Evolutionary conservation across 2,329 filamentous ascomycete genomes (phyloP).

Genomic region (Fusarium irregulare): DNA sequence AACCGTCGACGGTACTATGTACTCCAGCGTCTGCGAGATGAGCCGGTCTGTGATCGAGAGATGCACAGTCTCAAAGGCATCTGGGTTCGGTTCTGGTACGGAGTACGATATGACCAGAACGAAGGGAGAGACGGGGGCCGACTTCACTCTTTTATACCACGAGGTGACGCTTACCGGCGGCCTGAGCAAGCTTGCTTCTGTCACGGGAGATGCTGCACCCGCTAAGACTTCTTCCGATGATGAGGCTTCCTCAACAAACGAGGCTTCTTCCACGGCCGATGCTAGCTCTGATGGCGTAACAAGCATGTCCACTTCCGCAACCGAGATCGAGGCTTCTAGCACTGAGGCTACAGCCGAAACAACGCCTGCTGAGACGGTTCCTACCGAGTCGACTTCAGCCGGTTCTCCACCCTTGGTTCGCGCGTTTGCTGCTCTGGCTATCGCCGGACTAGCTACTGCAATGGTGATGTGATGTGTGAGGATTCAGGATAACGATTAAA

Average conservation of each 20-base stretch:
- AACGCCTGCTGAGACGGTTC: not conserved
- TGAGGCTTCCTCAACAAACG: not conserved
- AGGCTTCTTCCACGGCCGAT: not conserved
- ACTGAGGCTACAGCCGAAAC: not conserved
- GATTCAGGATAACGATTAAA: not conserved
- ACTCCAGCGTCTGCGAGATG: constrained; percentile 18
- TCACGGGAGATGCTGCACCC: not conserved
- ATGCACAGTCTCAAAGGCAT: not conserved
- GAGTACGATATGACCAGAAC: constrained; percentile 5
- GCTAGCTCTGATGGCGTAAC: not conserved
- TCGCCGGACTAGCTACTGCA: not conserved
- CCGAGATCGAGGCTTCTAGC: not conserved
- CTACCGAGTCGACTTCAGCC: not conserved
- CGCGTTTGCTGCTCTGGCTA: not conserved
- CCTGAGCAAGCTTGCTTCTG: not conserved
- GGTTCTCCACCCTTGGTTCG: not conserved
- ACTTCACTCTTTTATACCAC: constrained; percentile 10
- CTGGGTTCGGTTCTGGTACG: not conserved
- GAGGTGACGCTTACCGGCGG: constrained; percentile 7
- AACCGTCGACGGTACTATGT: constrained; percentile 6
- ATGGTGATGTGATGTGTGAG: not conserved
- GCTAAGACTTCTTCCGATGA: not conserved
- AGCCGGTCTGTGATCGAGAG: constrained; percentile 7
- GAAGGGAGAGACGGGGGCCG: constrained; percentile 11
- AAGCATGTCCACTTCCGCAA: not conserved